Conservation (phyloP, 1,284 basidiomycete genomes). For the Microbotryum intermedium region DNA sequence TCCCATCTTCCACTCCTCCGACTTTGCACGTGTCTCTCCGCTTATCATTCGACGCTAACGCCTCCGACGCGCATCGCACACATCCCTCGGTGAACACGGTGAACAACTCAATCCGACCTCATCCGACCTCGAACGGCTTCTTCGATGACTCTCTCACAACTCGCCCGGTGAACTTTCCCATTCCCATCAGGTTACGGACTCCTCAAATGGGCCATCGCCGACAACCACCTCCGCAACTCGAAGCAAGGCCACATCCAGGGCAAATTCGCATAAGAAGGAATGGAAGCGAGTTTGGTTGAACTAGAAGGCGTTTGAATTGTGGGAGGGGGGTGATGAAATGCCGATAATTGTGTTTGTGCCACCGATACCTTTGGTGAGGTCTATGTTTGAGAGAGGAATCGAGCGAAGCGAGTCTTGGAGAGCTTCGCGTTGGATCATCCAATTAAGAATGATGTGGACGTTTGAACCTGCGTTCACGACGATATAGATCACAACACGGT, state of each 20-base stretch:
- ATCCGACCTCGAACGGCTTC: no score
- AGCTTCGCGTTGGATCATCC: not conserved
- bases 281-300: no score
- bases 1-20: no score
- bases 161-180: no score
- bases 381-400: no score
- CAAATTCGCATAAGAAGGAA: constrained; percentile 18
- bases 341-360: no score
- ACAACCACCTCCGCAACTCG: constrained; percentile 63
- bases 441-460: not conserved
- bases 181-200: constrained; percentile 59
- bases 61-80: not conserved
- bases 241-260: constrained; percentile 57
- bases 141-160: no score
- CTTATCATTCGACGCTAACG: not conserved
- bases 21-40: no score
- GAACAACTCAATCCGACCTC: no score
- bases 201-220: constrained; percentile 71
- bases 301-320: no score
- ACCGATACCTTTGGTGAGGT: no score
- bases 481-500: constrained; percentile 8
- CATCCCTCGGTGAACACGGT: not conserved
- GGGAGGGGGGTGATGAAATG: no score
- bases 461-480: not conserved
- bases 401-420: not conserved